Conservation (phyloP, 1,284 basidiomycete species). For the Ganoderma multipileum region DNA sequence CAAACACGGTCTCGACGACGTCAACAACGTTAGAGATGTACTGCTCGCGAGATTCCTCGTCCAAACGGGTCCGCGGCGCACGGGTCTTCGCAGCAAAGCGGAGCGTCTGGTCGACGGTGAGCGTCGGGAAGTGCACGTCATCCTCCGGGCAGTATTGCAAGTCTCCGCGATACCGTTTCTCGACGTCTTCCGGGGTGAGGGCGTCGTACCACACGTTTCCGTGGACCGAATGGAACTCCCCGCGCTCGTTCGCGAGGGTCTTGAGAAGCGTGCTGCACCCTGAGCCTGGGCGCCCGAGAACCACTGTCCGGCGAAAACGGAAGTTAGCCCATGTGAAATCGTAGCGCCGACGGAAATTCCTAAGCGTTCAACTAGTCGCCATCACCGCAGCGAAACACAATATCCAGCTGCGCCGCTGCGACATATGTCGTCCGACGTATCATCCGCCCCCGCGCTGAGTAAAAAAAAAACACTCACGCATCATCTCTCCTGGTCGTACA, state of each 20-base stretch:
- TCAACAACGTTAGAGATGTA: constrained; percentile 58
- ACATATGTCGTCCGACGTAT: neutral
- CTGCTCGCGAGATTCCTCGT: constrained; percentile 50
- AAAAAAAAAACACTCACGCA: constrained; percentile 41
- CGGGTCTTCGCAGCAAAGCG: constrained; percentile 69
- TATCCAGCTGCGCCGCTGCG: neutral
- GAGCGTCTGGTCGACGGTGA: constrained; percentile 76
- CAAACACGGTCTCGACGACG: constrained; percentile 72
- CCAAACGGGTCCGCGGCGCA: constrained; percentile 56
- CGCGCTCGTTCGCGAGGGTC: constrained; percentile 70
- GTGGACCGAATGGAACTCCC: constrained; percentile 64
- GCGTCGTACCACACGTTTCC: constrained; percentile 76
- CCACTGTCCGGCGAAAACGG: constrained; percentile 45
- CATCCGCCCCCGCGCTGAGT: constrained; percentile 26
- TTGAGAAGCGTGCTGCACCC: constrained; percentile 82
- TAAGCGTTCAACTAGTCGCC: neutral
- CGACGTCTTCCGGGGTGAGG: constrained; percentile 59
- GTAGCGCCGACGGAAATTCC: neutral
- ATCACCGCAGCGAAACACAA: neutral
- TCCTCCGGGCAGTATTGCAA: constrained; percentile 74
- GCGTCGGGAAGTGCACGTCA: constrained; percentile 78
- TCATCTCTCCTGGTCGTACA: constrained; percentile 67
- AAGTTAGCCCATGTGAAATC: neutral
- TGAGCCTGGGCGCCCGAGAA: constrained; percentile 70
- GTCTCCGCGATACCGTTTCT: constrained; percentile 67